These are phyloP conservation scores for Xylariaceae sp. DNA, from an alignment of 2,329 filamentous ascomycete genomes.

Conservation along the genomic window DNA sequence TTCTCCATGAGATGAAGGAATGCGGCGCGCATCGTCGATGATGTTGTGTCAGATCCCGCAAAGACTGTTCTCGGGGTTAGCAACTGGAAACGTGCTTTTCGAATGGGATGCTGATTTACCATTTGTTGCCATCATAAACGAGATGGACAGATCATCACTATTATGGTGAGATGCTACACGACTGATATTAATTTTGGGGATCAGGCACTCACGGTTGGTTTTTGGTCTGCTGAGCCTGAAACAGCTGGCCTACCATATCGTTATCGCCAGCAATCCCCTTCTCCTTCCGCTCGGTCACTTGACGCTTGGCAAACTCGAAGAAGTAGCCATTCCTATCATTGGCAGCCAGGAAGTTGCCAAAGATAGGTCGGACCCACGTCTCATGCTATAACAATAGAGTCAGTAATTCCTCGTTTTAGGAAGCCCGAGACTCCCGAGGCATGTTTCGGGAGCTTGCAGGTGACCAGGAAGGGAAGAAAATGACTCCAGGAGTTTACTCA, in stretches of 20 bases:
- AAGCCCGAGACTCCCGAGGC: too few species aligned
- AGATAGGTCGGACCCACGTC: too few species aligned
- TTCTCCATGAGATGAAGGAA: conserved; percentile 12
- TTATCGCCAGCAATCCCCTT: conserved; percentile 6
- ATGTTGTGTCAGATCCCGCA: conserved; percentile 17
- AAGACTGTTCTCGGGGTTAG: too few species aligned
- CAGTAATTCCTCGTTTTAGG: too few species aligned
- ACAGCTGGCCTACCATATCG: conserved; percentile 15
- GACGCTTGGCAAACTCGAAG: conserved; percentile 9
- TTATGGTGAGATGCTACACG: not conserved
- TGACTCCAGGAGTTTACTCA: too few species aligned
- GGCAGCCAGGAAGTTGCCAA: conserved; percentile 15
- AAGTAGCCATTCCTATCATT: conserved; percentile 20
- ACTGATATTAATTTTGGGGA: not conserved
- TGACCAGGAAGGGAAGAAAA: too few species aligned
- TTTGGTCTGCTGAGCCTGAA: conserved; percentile 8
- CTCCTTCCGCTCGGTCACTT: conserved; percentile 9
- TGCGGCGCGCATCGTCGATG: conserved; percentile 9
- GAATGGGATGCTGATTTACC: too few species aligned
- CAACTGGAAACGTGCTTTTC: too few species aligned
- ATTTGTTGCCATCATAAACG: conserved; percentile 18
- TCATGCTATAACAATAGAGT: too few species aligned
- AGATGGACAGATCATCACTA: conserved; percentile 11
- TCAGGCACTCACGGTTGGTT: conserved; percentile 8
- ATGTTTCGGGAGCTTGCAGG: too few species aligned